Evolutionary conservation across 2,329 filamentous ascomycete genomes (phyloP).

Genomic region (Ustulina deusta): DNA sequence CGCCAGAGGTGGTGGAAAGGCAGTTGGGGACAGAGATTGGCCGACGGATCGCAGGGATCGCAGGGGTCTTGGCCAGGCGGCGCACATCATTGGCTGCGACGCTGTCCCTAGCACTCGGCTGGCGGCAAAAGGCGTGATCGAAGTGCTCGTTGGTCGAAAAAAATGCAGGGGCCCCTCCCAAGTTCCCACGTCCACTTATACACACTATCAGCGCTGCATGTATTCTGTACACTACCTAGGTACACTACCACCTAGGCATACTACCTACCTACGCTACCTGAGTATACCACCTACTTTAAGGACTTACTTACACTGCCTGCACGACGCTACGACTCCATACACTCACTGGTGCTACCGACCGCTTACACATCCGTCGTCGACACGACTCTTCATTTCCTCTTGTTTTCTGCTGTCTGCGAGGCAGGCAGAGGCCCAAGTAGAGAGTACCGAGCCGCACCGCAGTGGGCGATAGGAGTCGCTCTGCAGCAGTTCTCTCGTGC

Average conservation of each 20-base stretch:
- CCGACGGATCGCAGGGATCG: conserved; percentile 20
- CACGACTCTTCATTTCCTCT: too few relatives aligned
- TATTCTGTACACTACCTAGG: conserved; percentile 5
- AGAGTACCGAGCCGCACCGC: conserved; percentile 6
- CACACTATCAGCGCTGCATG: not conserved
- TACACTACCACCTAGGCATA: too few relatives aligned
- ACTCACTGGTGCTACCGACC: too few relatives aligned
- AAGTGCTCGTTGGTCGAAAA: conserved; percentile 46
- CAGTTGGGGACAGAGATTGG: conserved; percentile 51
- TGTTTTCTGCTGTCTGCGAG: too few relatives aligned
- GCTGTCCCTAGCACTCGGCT: conserved; percentile 47
- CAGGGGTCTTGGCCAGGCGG: conserved; percentile 36
- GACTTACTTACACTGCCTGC: too few relatives aligned
- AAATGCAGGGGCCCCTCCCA: conserved; percentile 42
- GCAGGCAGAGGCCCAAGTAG: conserved; percentile 5
- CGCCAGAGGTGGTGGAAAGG: conserved; percentile 53
- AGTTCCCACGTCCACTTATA: conserved; percentile 23
- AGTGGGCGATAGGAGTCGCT: conserved; percentile 12
- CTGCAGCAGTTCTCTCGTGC: conserved; percentile 25
- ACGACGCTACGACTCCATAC: too few relatives aligned
- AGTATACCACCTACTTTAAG: too few relatives aligned
- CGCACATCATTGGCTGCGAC: conserved; percentile 49
- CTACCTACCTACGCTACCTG: too few relatives aligned
- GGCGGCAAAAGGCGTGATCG: conserved; percentile 52
- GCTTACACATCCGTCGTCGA: too few relatives aligned